phyloP scores from a whole-genome alignment of 2,329 filamentous ascomycete genomes.

The Diplodia seriata region DNA sequence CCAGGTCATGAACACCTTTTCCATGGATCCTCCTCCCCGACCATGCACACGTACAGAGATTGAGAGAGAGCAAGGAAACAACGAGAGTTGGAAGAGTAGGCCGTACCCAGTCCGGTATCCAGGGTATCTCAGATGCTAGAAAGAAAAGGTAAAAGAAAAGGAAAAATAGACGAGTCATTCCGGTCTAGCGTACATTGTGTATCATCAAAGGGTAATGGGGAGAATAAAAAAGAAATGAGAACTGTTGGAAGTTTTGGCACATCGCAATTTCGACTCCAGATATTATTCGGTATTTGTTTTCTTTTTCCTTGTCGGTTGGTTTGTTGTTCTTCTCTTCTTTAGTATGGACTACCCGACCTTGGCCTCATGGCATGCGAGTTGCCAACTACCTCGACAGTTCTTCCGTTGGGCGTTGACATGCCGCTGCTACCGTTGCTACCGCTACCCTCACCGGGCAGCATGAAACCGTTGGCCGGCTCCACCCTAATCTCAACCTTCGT shows the following conservation, averaged over 20 bases:
- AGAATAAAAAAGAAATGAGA: not conserved
- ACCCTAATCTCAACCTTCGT: slow-evolving; percentile 44
- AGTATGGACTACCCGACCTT: slow-evolving; percentile 14
- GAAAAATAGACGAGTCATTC: not conserved
- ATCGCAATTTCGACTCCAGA: not conserved
- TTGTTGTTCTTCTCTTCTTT: not conserved
- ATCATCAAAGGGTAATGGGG: not conserved
- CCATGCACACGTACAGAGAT: slow-evolving; percentile 4
- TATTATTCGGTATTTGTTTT: not conserved
- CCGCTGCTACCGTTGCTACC: not conserved
- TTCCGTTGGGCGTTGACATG: not conserved
- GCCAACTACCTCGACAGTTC: not conserved
- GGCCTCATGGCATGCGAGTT: not conserved
- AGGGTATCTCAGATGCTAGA: slow-evolving; percentile 16
- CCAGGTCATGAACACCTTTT: slow-evolving; percentile 20
- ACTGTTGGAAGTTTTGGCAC: not conserved
- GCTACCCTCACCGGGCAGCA: slow-evolving; percentile 1
- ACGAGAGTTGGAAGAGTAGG: not conserved
- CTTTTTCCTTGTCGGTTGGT: not conserved
- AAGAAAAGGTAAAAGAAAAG: not conserved
- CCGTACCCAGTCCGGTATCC: slow-evolving; percentile 14
- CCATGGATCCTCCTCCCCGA: not conserved
- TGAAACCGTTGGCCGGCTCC: slow-evolving; percentile 15
- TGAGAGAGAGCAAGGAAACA: not conserved
- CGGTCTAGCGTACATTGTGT: not conserved